A percentile compares a stretch with the other conserved stretches of the same genome.
These are phyloP conservation scores for Venturia asperata DNA, from an alignment of 2,329 filamentous ascomycete genomes.

Conservation along the genomic window DNA sequence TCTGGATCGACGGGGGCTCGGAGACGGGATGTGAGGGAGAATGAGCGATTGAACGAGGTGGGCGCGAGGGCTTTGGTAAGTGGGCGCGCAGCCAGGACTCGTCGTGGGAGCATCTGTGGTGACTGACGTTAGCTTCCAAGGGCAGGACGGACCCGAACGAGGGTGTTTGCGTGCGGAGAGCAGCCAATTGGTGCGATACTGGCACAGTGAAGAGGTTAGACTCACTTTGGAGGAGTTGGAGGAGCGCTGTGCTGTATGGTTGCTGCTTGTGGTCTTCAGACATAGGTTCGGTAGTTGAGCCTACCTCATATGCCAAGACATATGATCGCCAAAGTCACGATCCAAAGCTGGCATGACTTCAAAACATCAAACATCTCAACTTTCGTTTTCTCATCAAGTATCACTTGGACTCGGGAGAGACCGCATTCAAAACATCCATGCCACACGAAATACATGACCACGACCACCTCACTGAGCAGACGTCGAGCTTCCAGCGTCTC, in stretches of 20 bases:
- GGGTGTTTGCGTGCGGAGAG: neutral
- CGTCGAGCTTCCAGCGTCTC: too few relatives aligned
- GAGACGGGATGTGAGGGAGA: constrained; percentile 26
- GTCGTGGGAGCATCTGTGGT: constrained; percentile 37
- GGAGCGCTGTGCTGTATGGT: neutral
- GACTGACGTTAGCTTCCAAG: neutral
- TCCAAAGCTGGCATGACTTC: neutral
- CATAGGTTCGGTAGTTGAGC: neutral
- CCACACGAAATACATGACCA: too few relatives aligned
- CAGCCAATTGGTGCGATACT: neutral
- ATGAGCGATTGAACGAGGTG: constrained; percentile 21
- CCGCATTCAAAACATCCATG: too few relatives aligned
- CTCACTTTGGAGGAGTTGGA: neutral
- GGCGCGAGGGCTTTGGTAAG: constrained; percentile 28
- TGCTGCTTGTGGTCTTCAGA: neutral
- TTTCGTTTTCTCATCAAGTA: too few relatives aligned
- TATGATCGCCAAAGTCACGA: neutral
- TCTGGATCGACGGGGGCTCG: constrained; percentile 28
- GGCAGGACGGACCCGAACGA: neutral
- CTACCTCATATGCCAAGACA: constrained; percentile 5
- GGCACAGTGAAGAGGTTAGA: neutral
- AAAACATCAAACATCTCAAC: neutral
- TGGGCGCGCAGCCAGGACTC: constrained; percentile 37
- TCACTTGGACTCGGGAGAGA: too few relatives aligned
- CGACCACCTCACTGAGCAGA: too few relatives aligned